These are phyloP conservation scores for Phytophthora cryptogea DNA, from an alignment of 352 stramenopile species.

Conservation along the genomic window DNA sequence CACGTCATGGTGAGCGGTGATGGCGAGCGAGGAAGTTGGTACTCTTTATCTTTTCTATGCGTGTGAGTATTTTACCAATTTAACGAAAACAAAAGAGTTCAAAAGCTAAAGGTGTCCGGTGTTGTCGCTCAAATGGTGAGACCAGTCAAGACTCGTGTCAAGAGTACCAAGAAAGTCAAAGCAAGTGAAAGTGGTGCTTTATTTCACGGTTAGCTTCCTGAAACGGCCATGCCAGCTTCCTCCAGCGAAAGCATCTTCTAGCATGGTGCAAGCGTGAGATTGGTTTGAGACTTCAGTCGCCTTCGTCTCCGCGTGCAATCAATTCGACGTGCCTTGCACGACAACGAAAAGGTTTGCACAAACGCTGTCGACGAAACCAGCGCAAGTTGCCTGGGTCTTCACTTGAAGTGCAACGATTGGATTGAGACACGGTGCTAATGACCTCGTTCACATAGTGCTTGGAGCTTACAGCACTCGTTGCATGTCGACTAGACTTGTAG, in stretches of 20 bases:
- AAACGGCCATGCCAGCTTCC: no score
- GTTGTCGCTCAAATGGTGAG: background rate
- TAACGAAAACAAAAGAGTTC: slow-evolving; percentile 30
- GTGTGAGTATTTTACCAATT: slow-evolving; percentile 39
- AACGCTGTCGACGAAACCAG: background rate
- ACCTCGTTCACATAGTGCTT: background rate
- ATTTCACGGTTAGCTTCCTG: no score
- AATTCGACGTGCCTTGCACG: no score
- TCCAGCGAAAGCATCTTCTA: no score
- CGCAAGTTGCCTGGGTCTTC: background rate
- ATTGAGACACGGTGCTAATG: background rate
- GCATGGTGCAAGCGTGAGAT: no score
- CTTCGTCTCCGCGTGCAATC: no score
- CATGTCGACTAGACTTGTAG: background rate
- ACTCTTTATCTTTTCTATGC: slow-evolving; percentile 30
- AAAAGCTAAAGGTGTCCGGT: slow-evolving; percentile 5
- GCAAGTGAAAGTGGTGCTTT: no score
- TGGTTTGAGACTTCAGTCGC: no score
- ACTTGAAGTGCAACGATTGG: background rate
- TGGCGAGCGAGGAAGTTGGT: slow-evolving; percentile 13
- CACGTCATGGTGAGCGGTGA: slow-evolving; percentile 10
- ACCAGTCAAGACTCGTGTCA: background rate
- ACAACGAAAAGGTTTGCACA: background rate
- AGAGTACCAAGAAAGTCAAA: no score
- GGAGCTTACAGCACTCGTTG: background rate